Evolutionary conservation across 1,284 basidiomycete species (phyloP), one percentile per base, ranked within the genome.

Genomic region (Ceratobasidium sp.): DNA sequence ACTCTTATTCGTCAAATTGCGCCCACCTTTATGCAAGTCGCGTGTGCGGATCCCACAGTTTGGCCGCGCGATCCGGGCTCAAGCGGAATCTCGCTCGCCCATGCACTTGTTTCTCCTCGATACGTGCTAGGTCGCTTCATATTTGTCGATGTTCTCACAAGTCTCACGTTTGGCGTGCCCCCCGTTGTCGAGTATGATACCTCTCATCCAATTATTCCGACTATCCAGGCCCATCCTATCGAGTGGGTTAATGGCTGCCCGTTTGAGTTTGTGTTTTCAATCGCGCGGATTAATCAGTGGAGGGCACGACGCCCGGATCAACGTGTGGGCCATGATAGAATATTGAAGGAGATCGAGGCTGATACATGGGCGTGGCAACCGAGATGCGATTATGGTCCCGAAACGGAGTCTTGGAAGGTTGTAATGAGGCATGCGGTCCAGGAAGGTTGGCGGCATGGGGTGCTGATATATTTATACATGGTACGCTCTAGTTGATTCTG

Each of bases 401-500:
- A 28, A 23, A 5, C 12, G 2, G 46, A 50, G 14, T 30, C 46
- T 39, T 65, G 61, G 61, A 65, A 36, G 21, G n/a, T 23, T 5
- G 32, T 65, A 1, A 18, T 16, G 23, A 34, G 61, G 16, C 26
- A 32, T 3, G 61, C 61, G 61, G 32, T 52, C 1, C 61, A 65
- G n/a, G 61, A 65, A 36, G 61, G 46, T 32, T 65, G 61, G 61
- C 50, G 61, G 23, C 61, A 65, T 39, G 61, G 21, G 23, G 34
- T 32, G 23, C 34, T 65, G 48, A 65, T 65, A 30, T 65, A 65
- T 36, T 36, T 65, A n/a, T 65, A 65, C n/a, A 52, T 65, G 61
- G 61, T 65, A n/a, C 23, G 61, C 21, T 39, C 1, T 9, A 55
- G 14, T 1, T 32, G 1, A 10, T 1, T 10, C 1, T 30, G n/a